phyloP scores from a whole-genome alignment of 1,139 yeast species.

The Spathaspora sp. region DNA sequence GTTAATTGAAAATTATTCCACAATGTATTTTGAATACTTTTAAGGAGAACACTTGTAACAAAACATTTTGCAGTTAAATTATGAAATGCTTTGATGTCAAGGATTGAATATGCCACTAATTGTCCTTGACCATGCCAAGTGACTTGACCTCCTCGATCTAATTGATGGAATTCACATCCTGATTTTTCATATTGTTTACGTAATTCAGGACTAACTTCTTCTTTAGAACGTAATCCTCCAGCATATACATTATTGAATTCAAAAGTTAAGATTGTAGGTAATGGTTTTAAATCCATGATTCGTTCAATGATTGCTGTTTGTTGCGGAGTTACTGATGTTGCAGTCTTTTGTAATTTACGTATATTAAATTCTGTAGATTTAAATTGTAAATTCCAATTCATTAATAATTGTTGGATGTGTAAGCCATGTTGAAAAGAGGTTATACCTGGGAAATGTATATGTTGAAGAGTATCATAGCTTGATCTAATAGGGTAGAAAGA shows the following conservation, averaged over 20 bases:
- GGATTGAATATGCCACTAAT: slow-evolving; percentile 76
- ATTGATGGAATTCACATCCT: slow-evolving; percentile 58
- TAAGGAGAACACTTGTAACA: slow-evolving; percentile 66
- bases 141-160: slow-evolving; percentile 94
- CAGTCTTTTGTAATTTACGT: slow-evolving; percentile 7
- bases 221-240: slow-evolving; percentile 79
- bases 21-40: slow-evolving; percentile 58
- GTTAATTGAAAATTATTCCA: slow-evolving; percentile 42
- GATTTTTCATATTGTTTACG: slow-evolving; percentile 39
- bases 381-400: slow-evolving; percentile 60
- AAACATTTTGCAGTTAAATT: slow-evolving; percentile 71
- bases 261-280: slow-evolving; percentile 69
- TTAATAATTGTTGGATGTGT: slow-evolving; percentile 59
- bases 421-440: slow-evolving; percentile 61
- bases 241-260: slow-evolving; percentile 85
- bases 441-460: slow-evolving; percentile 59
- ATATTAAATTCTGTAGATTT: slow-evolving; percentile 52
- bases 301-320: slow-evolving; percentile 45
- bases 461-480: slow-evolving; percentile 48
- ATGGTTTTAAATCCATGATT: slow-evolving; percentile 54
- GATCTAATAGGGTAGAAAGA: slow-evolving; percentile 14
- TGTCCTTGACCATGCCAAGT: slow-evolving; percentile 98
- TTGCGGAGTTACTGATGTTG: slow-evolving; percentile 37
- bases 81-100: slow-evolving; percentile 66
- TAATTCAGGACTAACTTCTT: slow-evolving; percentile 36